Evolutionary conservation across 768 basidiomycete genomes (phyloP).

Genomic region (Amanita inopinata): DNA sequence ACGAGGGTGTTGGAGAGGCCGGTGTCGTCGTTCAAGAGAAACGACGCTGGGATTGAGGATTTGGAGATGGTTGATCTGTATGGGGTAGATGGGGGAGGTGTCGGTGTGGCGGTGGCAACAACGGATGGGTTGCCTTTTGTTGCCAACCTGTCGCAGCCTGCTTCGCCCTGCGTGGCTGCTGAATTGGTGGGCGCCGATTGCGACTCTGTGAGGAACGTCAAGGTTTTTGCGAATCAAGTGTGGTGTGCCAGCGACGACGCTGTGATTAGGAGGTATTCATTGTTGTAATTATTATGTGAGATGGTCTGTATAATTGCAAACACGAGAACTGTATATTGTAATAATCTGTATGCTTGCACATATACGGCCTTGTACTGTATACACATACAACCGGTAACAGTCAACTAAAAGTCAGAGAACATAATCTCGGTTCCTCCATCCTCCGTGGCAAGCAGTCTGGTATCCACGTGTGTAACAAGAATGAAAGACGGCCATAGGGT

Average conservation of each 20-base stretch:
- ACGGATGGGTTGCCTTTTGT: slow-evolving; percentile 55
- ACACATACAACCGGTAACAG: too few species aligned
- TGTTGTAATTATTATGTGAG: too few species aligned
- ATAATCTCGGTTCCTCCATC: too few species aligned
- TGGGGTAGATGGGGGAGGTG: slow-evolving; percentile 2
- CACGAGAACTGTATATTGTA: too few species aligned
- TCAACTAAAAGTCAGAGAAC: too few species aligned
- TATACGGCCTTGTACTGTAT: too few species aligned
- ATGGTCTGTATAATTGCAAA: too few species aligned
- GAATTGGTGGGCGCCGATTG: slow-evolving; percentile 56
- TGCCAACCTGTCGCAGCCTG: slow-evolving; percentile 29
- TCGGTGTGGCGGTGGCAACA: slow-evolving; percentile 38
- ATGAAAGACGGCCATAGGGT: too few species aligned
- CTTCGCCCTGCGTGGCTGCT: slow-evolving; percentile 24
- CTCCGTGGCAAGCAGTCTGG: too few species aligned
- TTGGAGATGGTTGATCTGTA: slow-evolving; percentile 24
- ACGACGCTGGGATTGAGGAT: slow-evolving; percentile 41
- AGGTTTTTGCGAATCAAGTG: slow-evolving; percentile 23
- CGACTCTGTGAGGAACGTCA: slow-evolving; percentile 42
- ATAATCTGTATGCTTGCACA: too few species aligned
- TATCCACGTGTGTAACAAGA: too few species aligned
- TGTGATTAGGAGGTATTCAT: slow-evolving; percentile 39
- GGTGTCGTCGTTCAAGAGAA: slow-evolving; percentile 33
- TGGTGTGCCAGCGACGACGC: slow-evolving; percentile 62
- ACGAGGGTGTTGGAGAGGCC: slow-evolving; percentile 31